Conservation (phyloP, 1,284 basidiomycete genomes). For the Cryptococcus floricola region DNA sequence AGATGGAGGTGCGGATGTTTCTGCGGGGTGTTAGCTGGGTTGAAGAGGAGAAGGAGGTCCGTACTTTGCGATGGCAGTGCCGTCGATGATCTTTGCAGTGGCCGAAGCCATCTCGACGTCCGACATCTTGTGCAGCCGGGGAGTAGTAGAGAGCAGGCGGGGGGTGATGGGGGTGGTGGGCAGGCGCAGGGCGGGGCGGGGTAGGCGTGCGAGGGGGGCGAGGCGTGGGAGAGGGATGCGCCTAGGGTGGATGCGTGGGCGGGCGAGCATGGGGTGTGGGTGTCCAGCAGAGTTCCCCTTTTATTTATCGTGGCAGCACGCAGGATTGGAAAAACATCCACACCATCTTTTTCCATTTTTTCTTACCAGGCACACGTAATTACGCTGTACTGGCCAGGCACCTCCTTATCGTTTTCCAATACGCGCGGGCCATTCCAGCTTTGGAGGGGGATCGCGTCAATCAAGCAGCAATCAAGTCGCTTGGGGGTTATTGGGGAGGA, state of each 20-base stretch:
- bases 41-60: conserved; percentile 24
- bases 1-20: conserved; percentile 71
- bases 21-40: conserved; percentile 50
- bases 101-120: conserved; percentile 16
- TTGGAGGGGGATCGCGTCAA: too few species aligned
- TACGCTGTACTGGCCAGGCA: too few species aligned
- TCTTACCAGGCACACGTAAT: too few species aligned
- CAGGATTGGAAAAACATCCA: too few species aligned
- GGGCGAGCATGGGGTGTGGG: neutral
- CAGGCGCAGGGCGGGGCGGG: neutral
- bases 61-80: conserved; percentile 81
- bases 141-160: conserved; percentile 1
- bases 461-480: too few species aligned
- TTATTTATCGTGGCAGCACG: too few species aligned
- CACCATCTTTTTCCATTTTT: too few species aligned
- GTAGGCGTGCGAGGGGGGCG: neutral
- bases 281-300: neutral
- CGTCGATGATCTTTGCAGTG: conserved; percentile 70
- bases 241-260: neutral
- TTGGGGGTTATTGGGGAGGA: too few species aligned
- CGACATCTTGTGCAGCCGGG: conserved; percentile 8
- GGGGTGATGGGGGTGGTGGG: neutral
- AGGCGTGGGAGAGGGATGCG: neutral
- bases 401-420: too few species aligned
- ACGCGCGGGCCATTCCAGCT: too few species aligned